Conservation (phyloP, 192 early-diverging fungal species). For the Geranomyces variabilis region DNA sequence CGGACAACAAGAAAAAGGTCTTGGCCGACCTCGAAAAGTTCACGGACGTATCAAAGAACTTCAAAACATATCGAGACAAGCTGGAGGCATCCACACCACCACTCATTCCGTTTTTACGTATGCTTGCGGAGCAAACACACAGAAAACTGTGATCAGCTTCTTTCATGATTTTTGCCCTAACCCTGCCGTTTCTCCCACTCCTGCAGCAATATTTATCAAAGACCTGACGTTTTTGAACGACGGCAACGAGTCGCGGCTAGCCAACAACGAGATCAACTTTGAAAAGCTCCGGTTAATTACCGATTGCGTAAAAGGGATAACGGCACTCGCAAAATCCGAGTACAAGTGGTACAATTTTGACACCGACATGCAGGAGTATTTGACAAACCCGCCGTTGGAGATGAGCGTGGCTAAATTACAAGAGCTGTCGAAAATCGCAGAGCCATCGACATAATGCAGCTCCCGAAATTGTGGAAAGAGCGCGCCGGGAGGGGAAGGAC, state of each 20-base stretch:
- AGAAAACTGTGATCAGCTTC: too few relatives aligned
- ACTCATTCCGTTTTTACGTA: constrained; percentile 64
- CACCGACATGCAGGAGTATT: constrained; percentile 54
- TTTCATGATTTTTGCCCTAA: too few relatives aligned
- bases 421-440: constrained; percentile 33
- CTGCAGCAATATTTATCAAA: constrained; percentile 62
- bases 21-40: constrained; percentile 54
- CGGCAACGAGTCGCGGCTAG: constrained; percentile 56
- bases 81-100: constrained; percentile 47
- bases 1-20: constrained; percentile 46
- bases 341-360: constrained; percentile 48
- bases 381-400: constrained; percentile 55
- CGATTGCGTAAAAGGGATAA: constrained; percentile 53
- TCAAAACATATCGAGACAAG: constrained; percentile 58
- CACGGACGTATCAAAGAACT: constrained; percentile 58
- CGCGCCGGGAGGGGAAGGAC: too few relatives aligned
- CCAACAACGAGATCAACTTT: constrained; percentile 50
- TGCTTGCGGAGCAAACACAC: too few relatives aligned
- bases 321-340: constrained; percentile 38
- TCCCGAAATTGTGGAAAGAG: too few relatives aligned
- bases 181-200: background rate
- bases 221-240: constrained; percentile 66
- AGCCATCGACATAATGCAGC: too few relatives aligned
- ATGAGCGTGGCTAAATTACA: constrained; percentile 51
- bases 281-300: constrained; percentile 64